Base-by-base conservation (phyloP, 805 yeast genomes). In the Sungouiella blattae region DNA sequence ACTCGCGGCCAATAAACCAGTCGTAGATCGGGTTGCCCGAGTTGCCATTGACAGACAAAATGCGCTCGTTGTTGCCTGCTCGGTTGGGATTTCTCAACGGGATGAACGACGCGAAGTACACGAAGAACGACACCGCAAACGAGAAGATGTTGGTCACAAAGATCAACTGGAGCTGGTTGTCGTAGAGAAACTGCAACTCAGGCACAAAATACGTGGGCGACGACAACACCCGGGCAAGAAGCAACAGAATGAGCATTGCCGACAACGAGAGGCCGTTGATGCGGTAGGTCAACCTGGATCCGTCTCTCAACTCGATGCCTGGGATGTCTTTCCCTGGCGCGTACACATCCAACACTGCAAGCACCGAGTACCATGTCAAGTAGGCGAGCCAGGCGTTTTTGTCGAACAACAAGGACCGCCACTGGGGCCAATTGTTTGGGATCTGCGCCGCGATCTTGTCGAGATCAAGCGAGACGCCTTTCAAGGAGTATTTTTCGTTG, bases 1-100 rank as follows among this genome's bases (percentile, higher is more conserved):
- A 69, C 62, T 91, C 98, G 41, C 98, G 78, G 20, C 98, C 98
- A 55, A 93, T 88, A 55, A 88, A 93, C 97, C 96, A 89, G 54
- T 93, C 96, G 55, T 85, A 91, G 7, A 91, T 48, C 0, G 61
- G 47, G 46, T 75, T 79, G 0, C 87, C 85, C 0, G 95, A 71
- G 62, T 91, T 91, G 3, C 98, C 98, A 29, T 93, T 93, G 26
- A 75, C 58, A 0, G 97, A 89, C 34, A 93, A 68, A 26, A 93
- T 77, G 44, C 85, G 69, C 50, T 86, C 93, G 8, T 65, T 67
- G 1, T 80, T 75, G 0, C 71, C 75, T 4, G 50, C 37, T 5
- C 81, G 82, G 52, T 82, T 83, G 17, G 63, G 50, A 22, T 50
- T 44, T 5, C 59, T 40, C 26, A 78, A 58, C 11, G 88, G 86